Evolutionary conservation across 805 yeast genomes (phyloP).

Genomic region (Millerozyma miso): DNA sequence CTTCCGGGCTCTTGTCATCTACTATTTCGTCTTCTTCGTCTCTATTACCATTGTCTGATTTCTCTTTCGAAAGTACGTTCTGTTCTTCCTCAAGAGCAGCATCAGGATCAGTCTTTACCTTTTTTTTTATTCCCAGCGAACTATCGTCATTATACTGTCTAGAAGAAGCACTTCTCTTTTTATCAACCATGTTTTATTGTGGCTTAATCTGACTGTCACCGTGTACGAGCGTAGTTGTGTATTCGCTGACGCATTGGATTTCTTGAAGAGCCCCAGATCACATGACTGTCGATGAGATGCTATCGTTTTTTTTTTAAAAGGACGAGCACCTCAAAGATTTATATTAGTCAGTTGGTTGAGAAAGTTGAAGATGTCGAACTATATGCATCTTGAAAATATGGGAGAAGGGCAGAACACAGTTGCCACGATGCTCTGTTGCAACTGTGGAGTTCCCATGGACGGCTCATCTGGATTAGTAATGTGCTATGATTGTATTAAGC

Average conservation of each 20-base stretch:
- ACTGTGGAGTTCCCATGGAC: conserved; percentile 98
- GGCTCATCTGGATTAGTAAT: conserved; percentile 89
- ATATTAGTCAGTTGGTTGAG: neutral
- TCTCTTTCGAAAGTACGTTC: conserved; percentile 25
- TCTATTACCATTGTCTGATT: conserved; percentile 15
- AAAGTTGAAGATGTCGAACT: conserved; percentile 38
- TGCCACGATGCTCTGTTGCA: conserved; percentile 93
- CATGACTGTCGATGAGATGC: neutral
- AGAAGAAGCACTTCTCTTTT: conserved; percentile 25
- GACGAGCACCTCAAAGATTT: neutral
- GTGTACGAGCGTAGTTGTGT: neutral
- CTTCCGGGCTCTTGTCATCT: conserved; percentile 18
- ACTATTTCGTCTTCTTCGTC: conserved; percentile 14
- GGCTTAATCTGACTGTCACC: neutral
- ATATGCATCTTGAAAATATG: conserved; percentile 36
- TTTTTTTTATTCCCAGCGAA: conserved; percentile 17
- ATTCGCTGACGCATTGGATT: neutral
- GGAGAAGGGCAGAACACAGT: conserved; percentile 27
- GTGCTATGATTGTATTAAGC: conserved; percentile 96
- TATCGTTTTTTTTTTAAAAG: neutral
- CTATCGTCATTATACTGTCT: conserved; percentile 25
- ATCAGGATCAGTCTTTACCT: conserved; percentile 13
- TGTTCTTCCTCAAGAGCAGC: conserved; percentile 19
- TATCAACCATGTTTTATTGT: conserved; percentile 30
- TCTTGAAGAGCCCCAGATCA: neutral